These are phyloP conservation scores for Inga oerstediana DNA, from an alignment of 306 rosid species.

Conservation along the genomic window DNA sequence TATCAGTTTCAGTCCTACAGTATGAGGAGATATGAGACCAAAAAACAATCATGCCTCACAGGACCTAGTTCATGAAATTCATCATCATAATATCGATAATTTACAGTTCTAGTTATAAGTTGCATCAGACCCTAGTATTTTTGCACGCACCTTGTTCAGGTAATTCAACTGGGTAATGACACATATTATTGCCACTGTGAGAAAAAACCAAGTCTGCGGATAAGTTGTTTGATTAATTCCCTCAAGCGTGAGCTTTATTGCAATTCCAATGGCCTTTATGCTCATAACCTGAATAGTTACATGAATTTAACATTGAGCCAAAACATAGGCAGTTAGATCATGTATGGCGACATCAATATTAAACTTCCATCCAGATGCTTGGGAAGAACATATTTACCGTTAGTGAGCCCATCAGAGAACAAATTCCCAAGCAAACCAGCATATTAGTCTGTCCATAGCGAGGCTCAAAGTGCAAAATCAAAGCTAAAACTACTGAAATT, in stretches of 20 bases:
- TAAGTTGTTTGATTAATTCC: conserved; percentile 82
- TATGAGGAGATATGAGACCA: background rate
- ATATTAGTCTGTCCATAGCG: conserved; percentile 80
- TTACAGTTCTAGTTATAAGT: conserved; percentile 9
- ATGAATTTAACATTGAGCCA: conserved; percentile 20
- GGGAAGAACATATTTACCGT: conserved; percentile 57
- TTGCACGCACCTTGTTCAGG: conserved; percentile 81
- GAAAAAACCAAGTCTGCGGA: conserved; percentile 95
- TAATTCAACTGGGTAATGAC: conserved; percentile 89
- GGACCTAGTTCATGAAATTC: conserved; percentile 4
- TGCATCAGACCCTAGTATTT: conserved; percentile 14
- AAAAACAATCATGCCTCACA: conserved; percentile 14
- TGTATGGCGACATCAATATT: conserved; percentile 2
- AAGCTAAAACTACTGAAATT: conserved; percentile 65
- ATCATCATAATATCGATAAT: background rate
- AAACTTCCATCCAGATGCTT: conserved; percentile 11
- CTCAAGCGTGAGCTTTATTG: conserved; percentile 85
- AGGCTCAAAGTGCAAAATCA: conserved; percentile 84
- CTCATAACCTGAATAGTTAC: conserved; percentile 77
- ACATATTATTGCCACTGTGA: conserved; percentile 75
- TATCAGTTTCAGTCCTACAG: background rate
- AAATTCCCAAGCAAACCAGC: conserved; percentile 87
- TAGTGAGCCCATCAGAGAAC: conserved; percentile 89
- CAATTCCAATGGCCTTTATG: conserved; percentile 96
- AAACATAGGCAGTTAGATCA: conserved; percentile 13